These are phyloP conservation scores for Talaromyces funiculosus DNA, from an alignment of 2,329 filamentous ascomycete species.

Conservation along the genomic window DNA sequence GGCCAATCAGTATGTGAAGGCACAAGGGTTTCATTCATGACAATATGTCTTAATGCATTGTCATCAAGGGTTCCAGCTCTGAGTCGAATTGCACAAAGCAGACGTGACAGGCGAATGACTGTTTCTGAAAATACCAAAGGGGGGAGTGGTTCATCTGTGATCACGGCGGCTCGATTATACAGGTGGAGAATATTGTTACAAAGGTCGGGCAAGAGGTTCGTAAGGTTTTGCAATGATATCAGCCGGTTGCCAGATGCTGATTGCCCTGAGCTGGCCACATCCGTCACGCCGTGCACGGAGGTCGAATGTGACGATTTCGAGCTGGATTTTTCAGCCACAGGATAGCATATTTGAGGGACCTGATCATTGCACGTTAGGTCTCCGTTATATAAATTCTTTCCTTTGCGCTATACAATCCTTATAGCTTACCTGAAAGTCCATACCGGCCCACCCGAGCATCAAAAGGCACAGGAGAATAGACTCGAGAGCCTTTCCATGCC, in stretches of 20 bases:
- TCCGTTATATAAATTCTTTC: background rate
- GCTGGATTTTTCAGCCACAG: conserved; percentile 44
- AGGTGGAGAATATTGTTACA: conserved; percentile 52
- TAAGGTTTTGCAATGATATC: conserved; percentile 45
- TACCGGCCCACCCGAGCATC: conserved; percentile 74
- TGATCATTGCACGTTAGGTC: conserved; percentile 20
- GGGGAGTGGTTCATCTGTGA: conserved; percentile 49
- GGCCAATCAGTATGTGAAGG: conserved; percentile 30
- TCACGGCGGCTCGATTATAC: conserved; percentile 49
- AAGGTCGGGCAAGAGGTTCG: conserved; percentile 51
- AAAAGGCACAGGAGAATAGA: conserved; percentile 76
- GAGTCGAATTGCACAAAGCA: conserved; percentile 48
- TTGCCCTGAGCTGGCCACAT: conserved; percentile 36
- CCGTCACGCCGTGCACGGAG: conserved; percentile 8
- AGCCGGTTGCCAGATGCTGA: conserved; percentile 44
- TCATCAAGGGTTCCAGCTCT: conserved; percentile 48
- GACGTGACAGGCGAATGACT: conserved; percentile 49
- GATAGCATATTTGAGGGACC: conserved; percentile 52
- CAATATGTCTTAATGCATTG: conserved; percentile 54
- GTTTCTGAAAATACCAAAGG: conserved; percentile 53
- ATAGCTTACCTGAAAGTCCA: conserved; percentile 60
- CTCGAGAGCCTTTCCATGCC: conserved; percentile 94
- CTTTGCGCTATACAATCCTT: background rate
- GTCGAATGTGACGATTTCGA: conserved; percentile 40
- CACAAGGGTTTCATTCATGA: conserved; percentile 45